Evolutionary conservation across 2,329 filamentous ascomycete genomes (phyloP).

Genomic region (Trichoderma sp.): DNA sequence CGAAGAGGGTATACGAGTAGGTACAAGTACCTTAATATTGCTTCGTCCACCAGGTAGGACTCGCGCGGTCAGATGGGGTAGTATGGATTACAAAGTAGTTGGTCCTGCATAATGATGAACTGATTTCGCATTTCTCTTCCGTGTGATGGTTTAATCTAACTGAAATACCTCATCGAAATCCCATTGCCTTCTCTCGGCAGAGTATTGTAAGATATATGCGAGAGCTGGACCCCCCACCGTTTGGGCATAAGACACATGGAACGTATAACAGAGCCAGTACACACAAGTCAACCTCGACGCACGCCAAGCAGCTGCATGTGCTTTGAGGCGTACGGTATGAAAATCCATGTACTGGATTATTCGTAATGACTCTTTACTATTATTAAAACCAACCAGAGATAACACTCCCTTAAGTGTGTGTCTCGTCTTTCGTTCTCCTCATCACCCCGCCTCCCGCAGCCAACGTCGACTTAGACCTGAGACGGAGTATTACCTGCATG

Average conservation of each 20-base stretch:
- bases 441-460: background rate
- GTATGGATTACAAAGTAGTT: background rate
- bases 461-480: background rate
- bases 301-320: background rate
- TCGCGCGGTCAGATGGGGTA: background rate
- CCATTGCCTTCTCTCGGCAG: background rate
- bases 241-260: background rate
- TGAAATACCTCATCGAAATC: background rate
- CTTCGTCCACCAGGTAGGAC: background rate
- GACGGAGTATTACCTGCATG: slow-evolving; percentile 9
- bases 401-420: background rate
- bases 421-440: background rate
- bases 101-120: background rate
- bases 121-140: slow-evolving; percentile 8
- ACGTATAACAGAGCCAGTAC: background rate
- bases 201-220: background rate
- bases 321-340: background rate
- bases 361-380: background rate
- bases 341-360: background rate
- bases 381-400: background rate
- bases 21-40: background rate
- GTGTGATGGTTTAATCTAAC: slow-evolving; percentile 11
- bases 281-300: background rate
- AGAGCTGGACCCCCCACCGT: background rate
- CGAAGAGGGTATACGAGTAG: background rate